Evolutionary conservation across 148 eudicot genomes (phyloP), one percentile per base, ranked within the genome.

Genomic region (Camellia sinensis): DNA sequence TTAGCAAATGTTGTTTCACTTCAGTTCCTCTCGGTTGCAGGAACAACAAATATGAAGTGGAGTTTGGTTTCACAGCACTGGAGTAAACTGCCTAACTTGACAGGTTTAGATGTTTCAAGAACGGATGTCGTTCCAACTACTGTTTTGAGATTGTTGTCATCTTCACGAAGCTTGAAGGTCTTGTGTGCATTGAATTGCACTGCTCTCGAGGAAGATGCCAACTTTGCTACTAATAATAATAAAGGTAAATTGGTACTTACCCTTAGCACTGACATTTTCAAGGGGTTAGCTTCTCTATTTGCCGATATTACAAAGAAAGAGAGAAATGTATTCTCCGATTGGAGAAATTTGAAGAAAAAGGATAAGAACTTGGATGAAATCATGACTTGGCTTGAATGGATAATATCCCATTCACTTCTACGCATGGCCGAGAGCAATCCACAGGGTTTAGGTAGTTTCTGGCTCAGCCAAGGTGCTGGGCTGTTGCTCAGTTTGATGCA

Each of bases 301-400:
- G 93, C 73, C 84, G 90, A 89, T 78, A 86, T 78, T 76, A 86
- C 92, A 61, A 83, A 84, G 82, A 82, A 84, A 59, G 92, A 85
- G 62, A 85, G 81, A 77, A 84, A 94, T 77, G 86, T 87, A 46
- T 89, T 94, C 67, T 79, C 88, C 75, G 89, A 90, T 60, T 94
- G 97, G 99, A 90, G 98, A 84, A 77, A 68, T 74, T 83, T 80
- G 3, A 85, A 86, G 73, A 78, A 67, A 64, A 89, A 82, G 81
- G 91, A 89, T 67, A 88, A 78, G 81, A 89, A 84, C 69, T 81
- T 86, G 83, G 87, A 88, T 78, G 92, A 90, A 72, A 84, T 91
- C 67, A 91, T 96, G 93, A 83, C 52, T 83, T 96, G 99, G 99
- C 78, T 96, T 15, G 99, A 96, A 74, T 96, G 98, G 98, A 81